These are phyloP conservation scores for Fusarium citri DNA, from an alignment of 2,329 filamentous ascomycete species.

Conservation along the genomic window DNA sequence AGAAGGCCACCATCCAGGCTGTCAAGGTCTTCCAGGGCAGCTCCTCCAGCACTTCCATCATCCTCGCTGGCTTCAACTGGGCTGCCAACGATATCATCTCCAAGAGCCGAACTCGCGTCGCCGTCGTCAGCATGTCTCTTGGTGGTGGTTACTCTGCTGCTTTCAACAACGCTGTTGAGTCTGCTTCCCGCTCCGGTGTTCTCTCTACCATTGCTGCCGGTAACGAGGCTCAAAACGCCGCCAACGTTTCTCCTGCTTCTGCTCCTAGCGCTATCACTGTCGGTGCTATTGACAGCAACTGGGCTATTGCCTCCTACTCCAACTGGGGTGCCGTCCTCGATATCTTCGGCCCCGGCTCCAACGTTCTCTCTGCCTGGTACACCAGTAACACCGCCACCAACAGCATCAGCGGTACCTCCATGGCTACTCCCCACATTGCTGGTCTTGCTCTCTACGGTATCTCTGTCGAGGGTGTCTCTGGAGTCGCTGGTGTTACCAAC, in stretches of 20 bases:
- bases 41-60: constrained; percentile 46
- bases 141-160: constrained; percentile 59
- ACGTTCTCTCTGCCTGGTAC: constrained; percentile 62
- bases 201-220: constrained; percentile 67
- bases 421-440: constrained; percentile 71
- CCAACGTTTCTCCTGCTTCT: constrained; percentile 49
- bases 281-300: constrained; percentile 52
- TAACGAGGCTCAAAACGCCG: constrained; percentile 55
- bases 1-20: constrained; percentile 57
- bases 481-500: constrained; percentile 53
- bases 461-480: constrained; percentile 55
- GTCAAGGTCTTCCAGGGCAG: constrained; percentile 59
- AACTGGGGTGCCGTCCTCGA: constrained; percentile 64
- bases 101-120: constrained; percentile 53
- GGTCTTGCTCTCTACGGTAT: constrained; percentile 65
- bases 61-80: constrained; percentile 54
- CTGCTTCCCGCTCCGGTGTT: constrained; percentile 59
- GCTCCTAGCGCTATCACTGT: constrained; percentile 50
- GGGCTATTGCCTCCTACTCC: constrained; percentile 59
- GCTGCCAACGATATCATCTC: constrained; percentile 59
- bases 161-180: constrained; percentile 62
- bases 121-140: constrained; percentile 68
- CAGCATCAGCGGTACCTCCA: constrained; percentile 70
- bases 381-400: constrained; percentile 57
- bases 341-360: constrained; percentile 63